Percentiles rank a stretch among this genome's conserved stretches.
Evolutionary conservation across 768 basidiomycete genomes (phyloP).

Genomic region (Gloeopeniophorella convolvens): DNA sequence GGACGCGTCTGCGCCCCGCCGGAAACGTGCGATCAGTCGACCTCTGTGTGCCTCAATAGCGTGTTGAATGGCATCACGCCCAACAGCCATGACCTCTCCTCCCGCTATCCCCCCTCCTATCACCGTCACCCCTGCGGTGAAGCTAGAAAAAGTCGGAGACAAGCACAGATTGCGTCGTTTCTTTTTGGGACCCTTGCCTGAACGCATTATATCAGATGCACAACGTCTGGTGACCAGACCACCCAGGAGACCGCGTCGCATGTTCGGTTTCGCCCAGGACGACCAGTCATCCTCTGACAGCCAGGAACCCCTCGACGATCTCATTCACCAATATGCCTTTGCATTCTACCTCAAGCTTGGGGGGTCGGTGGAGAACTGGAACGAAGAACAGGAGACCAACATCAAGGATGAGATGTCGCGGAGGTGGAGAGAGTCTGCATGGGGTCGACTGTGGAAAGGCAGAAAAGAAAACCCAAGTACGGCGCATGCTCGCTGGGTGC

Average conservation of each 20-base stretch:
- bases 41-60: too few relatives aligned
- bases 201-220: slow-evolving; percentile 41
- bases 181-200: slow-evolving; percentile 76
- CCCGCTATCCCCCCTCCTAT: slow-evolving; percentile 13
- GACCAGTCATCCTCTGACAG: slow-evolving; percentile 24
- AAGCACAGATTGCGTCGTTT: slow-evolving; percentile 43
- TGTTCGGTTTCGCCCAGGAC: slow-evolving; percentile 24
- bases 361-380: slow-evolving; percentile 63
- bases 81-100: neutral
- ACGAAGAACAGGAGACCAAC: slow-evolving; percentile 43
- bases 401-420: slow-evolving; percentile 50
- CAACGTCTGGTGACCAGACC: slow-evolving; percentile 6
- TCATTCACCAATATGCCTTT: slow-evolving; percentile 56
- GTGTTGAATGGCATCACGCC: slow-evolving; percentile 1
- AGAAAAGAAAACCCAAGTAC: slow-evolving; percentile 26
- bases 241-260: slow-evolving; percentile 14
- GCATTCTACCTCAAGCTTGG: slow-evolving; percentile 59
- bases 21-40: too few relatives aligned
- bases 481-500: slow-evolving; percentile 20
- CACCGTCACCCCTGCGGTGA: slow-evolving; percentile 4
- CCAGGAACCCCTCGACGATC: slow-evolving; percentile 36
- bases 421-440: slow-evolving; percentile 62
- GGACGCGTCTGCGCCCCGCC: too few relatives aligned
- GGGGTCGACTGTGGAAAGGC: slow-evolving; percentile 40
- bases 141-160: slow-evolving; percentile 13